Percentiles rank a stretch among this genome's conserved stretches.
Conservation (phyloP, 228 moss, liverwort and hornwort species). For the Sphagnum fallax region DNA sequence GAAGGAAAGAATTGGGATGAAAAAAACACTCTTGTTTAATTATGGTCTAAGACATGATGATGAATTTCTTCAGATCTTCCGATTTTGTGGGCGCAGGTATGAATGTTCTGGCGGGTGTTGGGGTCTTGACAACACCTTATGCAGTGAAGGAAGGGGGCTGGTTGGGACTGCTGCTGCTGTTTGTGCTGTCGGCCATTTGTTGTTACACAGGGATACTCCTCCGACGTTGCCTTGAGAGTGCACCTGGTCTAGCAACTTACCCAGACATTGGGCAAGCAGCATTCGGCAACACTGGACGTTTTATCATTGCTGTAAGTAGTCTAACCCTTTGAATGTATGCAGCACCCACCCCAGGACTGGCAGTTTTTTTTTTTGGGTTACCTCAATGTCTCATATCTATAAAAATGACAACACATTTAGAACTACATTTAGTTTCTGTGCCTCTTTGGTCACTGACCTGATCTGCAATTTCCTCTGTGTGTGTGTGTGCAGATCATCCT, state of each 20-base stretch:
- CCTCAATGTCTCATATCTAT: too few relatives aligned
- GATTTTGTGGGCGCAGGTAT: slow-evolving; percentile 35
- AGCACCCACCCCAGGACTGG: too few relatives aligned
- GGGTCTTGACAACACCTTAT: slow-evolving; percentile 81
- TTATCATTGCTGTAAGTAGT: slow-evolving; percentile 77
- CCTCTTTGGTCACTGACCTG: not conserved
- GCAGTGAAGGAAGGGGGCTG: slow-evolving; percentile 85
- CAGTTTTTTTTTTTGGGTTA: too few relatives aligned
- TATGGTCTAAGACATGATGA: too few relatives aligned
- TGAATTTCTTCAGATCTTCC: too few relatives aligned
- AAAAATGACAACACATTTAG: too few relatives aligned
- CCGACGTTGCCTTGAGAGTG: slow-evolving; percentile 79
- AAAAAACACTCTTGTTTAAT: too few relatives aligned
- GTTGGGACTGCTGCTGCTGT: slow-evolving; percentile 54
- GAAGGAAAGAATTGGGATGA: too few relatives aligned
- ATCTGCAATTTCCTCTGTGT: not conserved
- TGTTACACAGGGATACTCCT: slow-evolving; percentile 88
- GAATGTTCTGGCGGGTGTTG: slow-evolving; percentile 91
- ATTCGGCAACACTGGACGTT: slow-evolving; percentile 71
- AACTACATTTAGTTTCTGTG: not conserved
- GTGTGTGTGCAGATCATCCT: slow-evolving; percentile 72
- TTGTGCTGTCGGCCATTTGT: slow-evolving; percentile 63
- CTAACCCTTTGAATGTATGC: not conserved
- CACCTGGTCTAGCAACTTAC: slow-evolving; percentile 55
- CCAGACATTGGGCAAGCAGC: slow-evolving; percentile 98